phyloP scores from a whole-genome alignment of 1,139 yeast genomes.

The Yamadazyma triangularis region DNA sequence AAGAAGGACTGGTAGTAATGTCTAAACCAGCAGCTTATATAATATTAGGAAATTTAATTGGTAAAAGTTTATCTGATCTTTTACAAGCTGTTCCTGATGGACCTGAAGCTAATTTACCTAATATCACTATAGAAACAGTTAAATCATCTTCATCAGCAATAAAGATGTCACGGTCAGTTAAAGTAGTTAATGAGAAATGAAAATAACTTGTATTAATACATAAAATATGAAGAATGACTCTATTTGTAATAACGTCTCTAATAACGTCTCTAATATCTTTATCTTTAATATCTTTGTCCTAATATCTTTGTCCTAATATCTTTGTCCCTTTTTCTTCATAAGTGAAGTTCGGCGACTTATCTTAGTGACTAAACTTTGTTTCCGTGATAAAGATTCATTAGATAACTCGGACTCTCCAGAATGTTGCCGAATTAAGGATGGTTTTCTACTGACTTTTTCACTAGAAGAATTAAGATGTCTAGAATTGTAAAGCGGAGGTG shows the following conservation, averaged over 20 bases:
- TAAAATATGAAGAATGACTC: no score
- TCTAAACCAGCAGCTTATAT: conserved; percentile 86
- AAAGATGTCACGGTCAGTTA: conserved; percentile 54
- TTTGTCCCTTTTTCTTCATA: conserved; percentile 17
- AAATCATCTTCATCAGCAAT: conserved; percentile 49
- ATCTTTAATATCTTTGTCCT: no score
- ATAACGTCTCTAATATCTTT: no score
- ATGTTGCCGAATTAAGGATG: conserved; percentile 11
- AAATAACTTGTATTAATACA: no score
- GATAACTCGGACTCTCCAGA: conserved; percentile 14
- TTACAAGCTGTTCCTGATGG: conserved; percentile 55
- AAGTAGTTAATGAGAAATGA: no score
- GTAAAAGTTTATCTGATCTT: conserved; percentile 38
- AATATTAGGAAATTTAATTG: conserved; percentile 54
- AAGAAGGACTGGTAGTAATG: conserved; percentile 74
- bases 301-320: no score
- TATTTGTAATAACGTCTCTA: no score
- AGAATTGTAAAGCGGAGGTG: conserved; percentile 7
- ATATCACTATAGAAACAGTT: conserved; percentile 63
- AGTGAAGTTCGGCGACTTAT: conserved; percentile 31
- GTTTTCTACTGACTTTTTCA: conserved; percentile 10
- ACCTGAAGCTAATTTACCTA: conserved; percentile 80
- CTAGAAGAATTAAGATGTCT: conserved; percentile 8
- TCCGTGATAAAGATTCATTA: conserved; percentile 9
- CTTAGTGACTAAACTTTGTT: conserved; percentile 23